A percentile compares a stretch with the other conserved stretches of the same genome.
Conservation (phyloP, 75 land plant genomes). For the Pinus tabuliformis region DNA sequence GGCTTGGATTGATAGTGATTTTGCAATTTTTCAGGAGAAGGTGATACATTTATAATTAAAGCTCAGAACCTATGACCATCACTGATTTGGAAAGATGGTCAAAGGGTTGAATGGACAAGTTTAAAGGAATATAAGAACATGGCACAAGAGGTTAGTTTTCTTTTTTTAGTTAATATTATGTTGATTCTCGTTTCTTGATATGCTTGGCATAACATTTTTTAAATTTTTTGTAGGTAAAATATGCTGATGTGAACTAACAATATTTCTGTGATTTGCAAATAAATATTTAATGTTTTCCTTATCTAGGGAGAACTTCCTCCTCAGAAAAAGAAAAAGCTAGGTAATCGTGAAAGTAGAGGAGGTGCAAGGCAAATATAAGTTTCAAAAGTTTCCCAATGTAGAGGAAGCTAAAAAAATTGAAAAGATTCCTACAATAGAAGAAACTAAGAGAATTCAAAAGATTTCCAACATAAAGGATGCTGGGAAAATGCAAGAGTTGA, state of each 20-base stretch:
- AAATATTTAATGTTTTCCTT: neutral
- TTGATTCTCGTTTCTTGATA: no score
- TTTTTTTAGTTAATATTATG: neutral
- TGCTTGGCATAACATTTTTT: neutral
- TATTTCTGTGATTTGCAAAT: neutral
- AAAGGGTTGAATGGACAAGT: slow-evolving; percentile 70
- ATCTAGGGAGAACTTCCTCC: slow-evolving; percentile 44
- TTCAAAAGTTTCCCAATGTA: slow-evolving; percentile 4
- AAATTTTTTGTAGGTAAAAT: neutral
- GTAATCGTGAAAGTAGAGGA: slow-evolving; percentile 15
- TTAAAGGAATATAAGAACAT: slow-evolving; percentile 11
- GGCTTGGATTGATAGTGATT: slow-evolving; percentile 30
- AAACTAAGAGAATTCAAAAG: slow-evolving; percentile 7
- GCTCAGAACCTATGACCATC: slow-evolving; percentile 85
- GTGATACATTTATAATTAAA: slow-evolving; percentile 52
- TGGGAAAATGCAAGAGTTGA: slow-evolving; percentile 22
- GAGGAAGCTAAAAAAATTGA: slow-evolving; percentile 19
- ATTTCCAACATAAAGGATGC: slow-evolving; percentile 6
- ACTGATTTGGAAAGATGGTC: slow-evolving; percentile 70
- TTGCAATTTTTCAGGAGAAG: slow-evolving; percentile 48
- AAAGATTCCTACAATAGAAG: slow-evolving; percentile 5
- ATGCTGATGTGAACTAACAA: neutral
- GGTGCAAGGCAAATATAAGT: slow-evolving; percentile 18
- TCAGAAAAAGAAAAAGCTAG: slow-evolving; percentile 46
- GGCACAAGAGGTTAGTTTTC: slow-evolving; percentile 23